Evolutionary conservation across 129 eudicot genomes (phyloP).

Genomic region (Rutidosis leptorrhynchoides): DNA sequence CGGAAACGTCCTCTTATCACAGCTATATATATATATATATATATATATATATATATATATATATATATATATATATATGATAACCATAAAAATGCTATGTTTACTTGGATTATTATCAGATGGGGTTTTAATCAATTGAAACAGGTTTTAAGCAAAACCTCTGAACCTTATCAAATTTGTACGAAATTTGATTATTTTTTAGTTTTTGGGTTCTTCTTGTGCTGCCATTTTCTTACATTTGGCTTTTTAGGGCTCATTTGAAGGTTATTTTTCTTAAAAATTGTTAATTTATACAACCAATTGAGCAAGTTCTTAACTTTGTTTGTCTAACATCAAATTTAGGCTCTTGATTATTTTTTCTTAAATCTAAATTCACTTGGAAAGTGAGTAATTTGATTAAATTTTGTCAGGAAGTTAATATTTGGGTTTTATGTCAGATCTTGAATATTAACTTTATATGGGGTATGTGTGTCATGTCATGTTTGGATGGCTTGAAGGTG

Average conservation of each 20-base stretch:
- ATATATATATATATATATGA: too few relatives aligned
- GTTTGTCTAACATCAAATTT: constrained; percentile 10
- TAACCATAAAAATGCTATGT: constrained; percentile 10
- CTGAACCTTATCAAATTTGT: constrained; percentile 5
- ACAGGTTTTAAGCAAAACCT: constrained; percentile 5
- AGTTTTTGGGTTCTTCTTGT: constrained; percentile 16
- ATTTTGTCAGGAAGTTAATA: constrained; percentile 6
- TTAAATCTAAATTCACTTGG: background rate
- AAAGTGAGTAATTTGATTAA: constrained; percentile 6
- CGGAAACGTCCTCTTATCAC: too few relatives aligned
- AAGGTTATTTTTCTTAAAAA: constrained; percentile 2
- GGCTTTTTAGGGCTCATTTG: constrained; percentile 15
- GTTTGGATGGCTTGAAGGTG: constrained; percentile 16
- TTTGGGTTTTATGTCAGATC: constrained; percentile 25
- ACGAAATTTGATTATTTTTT: constrained; percentile 12
- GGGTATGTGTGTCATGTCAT: too few relatives aligned
- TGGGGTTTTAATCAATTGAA: constrained; percentile 22
- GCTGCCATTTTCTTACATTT: constrained; percentile 24
- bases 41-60: too few relatives aligned
- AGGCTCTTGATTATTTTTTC: constrained; percentile 20
- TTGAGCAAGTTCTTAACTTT: constrained; percentile 13
- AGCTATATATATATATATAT: too few relatives aligned
- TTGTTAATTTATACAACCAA: constrained; percentile 6
- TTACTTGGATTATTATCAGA: constrained; percentile 10
- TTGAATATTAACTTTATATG: constrained; percentile 12